Conservation (phyloP, 495 filamentous ascomycete genomes). For the Talaromyces liani region DNA sequence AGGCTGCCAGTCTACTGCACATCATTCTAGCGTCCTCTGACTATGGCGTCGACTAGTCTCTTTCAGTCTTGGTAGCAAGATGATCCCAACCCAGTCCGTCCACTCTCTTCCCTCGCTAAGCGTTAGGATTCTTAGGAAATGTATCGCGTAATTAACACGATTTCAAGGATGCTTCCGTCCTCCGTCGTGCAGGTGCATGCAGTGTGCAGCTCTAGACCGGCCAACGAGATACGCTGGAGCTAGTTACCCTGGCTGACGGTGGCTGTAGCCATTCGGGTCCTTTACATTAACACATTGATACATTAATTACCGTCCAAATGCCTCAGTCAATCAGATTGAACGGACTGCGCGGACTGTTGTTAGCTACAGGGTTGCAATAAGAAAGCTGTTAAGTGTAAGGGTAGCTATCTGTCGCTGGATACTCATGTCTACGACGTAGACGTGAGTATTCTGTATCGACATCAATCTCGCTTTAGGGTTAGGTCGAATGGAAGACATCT, state of each 20-base stretch:
- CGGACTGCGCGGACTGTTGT: not conserved
- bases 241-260: conserved; percentile 2
- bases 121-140: not conserved
- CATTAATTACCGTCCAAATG: not conserved
- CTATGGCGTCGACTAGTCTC: not conserved
- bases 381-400: not conserved
- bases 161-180: not conserved
- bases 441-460: not conserved
- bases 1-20: not conserved
- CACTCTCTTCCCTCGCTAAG: not conserved
- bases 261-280: not conserved
- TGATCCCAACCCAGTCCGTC: not conserved
- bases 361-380: not conserved
- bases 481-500: not conserved
- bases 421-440: too few species aligned
- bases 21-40: conserved; percentile 1
- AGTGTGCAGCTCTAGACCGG: not conserved
- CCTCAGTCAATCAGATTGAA: not conserved
- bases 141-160: not conserved
- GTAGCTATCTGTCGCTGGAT: not conserved
- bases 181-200: conserved; percentile 3
- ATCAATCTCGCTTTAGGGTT: not conserved
- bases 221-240: not conserved
- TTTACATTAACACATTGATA: not conserved
- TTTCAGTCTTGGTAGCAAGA: too few species aligned